Percentiles rank a stretch among this genome's conserved stretches.
phyloP scores from a whole-genome alignment of 306 rosid species.

The Sphenostylis stenocarpa region DNA sequence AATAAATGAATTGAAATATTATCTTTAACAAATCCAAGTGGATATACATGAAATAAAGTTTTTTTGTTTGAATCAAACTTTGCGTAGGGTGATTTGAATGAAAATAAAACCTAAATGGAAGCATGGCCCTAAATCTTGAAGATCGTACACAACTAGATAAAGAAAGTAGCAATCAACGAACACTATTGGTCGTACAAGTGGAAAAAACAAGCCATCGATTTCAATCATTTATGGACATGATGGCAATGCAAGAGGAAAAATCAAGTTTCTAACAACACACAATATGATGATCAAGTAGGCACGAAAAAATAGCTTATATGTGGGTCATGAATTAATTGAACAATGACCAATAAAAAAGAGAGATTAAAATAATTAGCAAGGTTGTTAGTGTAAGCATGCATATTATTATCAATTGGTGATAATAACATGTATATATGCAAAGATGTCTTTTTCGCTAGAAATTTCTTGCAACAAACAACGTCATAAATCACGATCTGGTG shows the following conservation, averaged over 20 bases:
- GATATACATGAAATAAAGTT: neutral
- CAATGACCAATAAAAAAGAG: neutral
- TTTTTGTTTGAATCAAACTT: neutral
- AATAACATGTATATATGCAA: constrained; percentile 5
- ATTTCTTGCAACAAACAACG: constrained; percentile 24
- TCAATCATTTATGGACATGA: constrained; percentile 26
- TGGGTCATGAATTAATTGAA: constrained; percentile 34
- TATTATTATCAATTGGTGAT: constrained; percentile 20
- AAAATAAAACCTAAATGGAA: constrained; percentile 15
- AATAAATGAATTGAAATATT: neutral
- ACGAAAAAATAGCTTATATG: constrained; percentile 25
- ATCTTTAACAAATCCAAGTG: neutral
- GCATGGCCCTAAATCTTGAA: neutral
- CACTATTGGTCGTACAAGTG: neutral
- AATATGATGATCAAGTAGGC: constrained; percentile 12
- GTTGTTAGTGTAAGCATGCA: constrained; percentile 12
- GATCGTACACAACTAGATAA: neutral
- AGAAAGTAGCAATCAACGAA: constrained; percentile 9
- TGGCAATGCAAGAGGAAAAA: constrained; percentile 21
- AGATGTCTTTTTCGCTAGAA: constrained; percentile 32
- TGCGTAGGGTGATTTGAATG: neutral
- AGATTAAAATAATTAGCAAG: neutral
- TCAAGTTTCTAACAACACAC: constrained; percentile 1
- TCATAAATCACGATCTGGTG: constrained; percentile 36
- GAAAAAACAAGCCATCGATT: constrained; percentile 23